These are phyloP conservation scores for Asterella californica DNA, from an alignment of 225 moss, liverwort and hornwort species.

Conservation along the genomic window DNA sequence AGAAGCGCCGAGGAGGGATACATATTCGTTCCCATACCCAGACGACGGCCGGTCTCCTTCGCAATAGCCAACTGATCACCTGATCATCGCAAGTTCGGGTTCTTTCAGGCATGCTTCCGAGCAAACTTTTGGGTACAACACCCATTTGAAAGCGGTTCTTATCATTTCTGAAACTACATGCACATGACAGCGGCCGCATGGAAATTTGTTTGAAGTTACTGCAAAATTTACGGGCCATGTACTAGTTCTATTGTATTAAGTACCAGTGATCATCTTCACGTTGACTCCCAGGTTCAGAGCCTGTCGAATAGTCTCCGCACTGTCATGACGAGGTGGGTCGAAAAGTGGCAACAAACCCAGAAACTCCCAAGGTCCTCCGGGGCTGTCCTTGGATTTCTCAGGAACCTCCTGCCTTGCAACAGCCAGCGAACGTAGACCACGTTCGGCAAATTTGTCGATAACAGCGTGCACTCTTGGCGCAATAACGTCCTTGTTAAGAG, in stretches of 20 bases:
- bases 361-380: conserved; percentile 50
- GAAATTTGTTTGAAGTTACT: neutral
- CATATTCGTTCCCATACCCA: conserved; percentile 55
- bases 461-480: conserved; percentile 30
- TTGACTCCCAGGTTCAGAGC: conserved; percentile 50
- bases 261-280: conserved; percentile 56
- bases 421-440: conserved; percentile 51
- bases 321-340: conserved; percentile 53
- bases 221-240: neutral
- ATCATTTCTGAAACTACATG: neutral
- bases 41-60: conserved; percentile 53
- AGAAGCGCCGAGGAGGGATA: conserved; percentile 50
- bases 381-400: conserved; percentile 39
- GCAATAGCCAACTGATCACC: conserved; percentile 47
- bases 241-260: too few relatives aligned
- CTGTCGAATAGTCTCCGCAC: conserved; percentile 51
- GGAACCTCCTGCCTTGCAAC: conserved; percentile 45
- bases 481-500: conserved; percentile 35
- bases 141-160: neutral
- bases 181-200: neutral
- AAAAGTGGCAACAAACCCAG: conserved; percentile 45
- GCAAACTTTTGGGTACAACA: neutral
- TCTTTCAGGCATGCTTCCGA: neutral
- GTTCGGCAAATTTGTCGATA: conserved; percentile 52
- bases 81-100: neutral